Evolutionary conservation across 2,329 filamentous ascomycete genomes (phyloP).

Genomic region (Talaromyces albobiverticillius): DNA sequence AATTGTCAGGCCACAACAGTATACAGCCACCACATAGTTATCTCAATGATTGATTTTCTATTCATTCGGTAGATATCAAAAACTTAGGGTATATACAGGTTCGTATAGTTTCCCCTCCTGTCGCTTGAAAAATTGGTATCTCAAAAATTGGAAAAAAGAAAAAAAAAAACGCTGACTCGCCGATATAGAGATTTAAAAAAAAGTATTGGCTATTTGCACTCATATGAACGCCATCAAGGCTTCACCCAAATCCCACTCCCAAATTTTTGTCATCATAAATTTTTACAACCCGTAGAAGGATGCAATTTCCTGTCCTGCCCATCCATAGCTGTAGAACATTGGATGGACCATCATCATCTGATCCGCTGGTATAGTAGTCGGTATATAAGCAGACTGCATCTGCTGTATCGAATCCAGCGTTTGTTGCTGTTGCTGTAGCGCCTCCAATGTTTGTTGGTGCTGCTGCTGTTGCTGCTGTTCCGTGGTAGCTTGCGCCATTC

Average conservation of each 20-base stretch:
- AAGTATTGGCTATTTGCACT: no score
- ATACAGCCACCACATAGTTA: no score
- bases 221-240: background rate
- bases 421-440: conserved; percentile 5
- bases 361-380: conserved; percentile 3
- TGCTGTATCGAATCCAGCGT: background rate
- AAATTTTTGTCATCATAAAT: background rate
- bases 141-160: background rate
- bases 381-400: background rate
- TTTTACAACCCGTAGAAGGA: conserved; percentile 14
- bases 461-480: conserved; percentile 12
- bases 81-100: no score
- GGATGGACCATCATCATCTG: conserved; percentile 14
- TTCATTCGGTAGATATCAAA: no score
- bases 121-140: conserved; percentile 5
- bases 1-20: no score
- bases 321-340: conserved; percentile 14
- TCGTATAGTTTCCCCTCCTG: no score
- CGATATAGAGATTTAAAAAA: no score
- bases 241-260: background rate
- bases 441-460: background rate
- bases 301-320: conserved; percentile 14
- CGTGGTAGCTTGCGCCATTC: conserved; percentile 28
- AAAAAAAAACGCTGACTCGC: conserved; percentile 6
- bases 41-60: no score